Evolutionary conservation across 1,284 basidiomycete genomes (phyloP).

Genomic region (Laetiporus sulphureus): DNA sequence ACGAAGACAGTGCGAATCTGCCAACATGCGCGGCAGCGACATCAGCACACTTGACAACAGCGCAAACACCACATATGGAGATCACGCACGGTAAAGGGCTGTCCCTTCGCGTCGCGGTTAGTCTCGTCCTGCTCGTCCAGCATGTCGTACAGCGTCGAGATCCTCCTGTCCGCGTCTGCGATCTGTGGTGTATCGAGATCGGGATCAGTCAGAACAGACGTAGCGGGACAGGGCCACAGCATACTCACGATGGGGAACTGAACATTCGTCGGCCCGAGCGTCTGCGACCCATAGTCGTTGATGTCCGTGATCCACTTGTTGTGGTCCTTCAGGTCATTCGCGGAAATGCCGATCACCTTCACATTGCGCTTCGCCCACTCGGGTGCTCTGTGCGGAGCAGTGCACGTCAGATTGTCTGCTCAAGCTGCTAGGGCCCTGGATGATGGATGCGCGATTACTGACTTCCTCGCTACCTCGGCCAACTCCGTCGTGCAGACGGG

Average conservation of each 20-base stretch:
- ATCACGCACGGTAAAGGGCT: constrained; percentile 66
- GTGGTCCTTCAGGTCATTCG: constrained; percentile 87
- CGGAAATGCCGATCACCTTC: constrained; percentile 92
- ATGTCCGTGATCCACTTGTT: constrained; percentile 90
- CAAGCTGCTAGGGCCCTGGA: no score
- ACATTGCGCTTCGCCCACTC: constrained; percentile 88
- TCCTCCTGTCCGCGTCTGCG: constrained; percentile 83
- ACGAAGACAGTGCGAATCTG: constrained; percentile 96
- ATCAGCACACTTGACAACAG: no score
- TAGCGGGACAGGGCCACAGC: no score
- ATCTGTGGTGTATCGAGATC: constrained; percentile 45
- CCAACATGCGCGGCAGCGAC: no score
- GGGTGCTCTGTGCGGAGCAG: constrained; percentile 38
- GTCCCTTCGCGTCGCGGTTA: constrained; percentile 89
- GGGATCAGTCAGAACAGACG: no score
- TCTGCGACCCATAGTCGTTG: constrained; percentile 67
- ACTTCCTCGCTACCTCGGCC: constrained; percentile 83
- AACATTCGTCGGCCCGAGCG: constrained; percentile 61
- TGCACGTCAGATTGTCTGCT: neutral
- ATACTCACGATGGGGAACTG: constrained; percentile 83
- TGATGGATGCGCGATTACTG: constrained; percentile 4
- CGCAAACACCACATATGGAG: no score
- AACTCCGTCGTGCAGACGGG: constrained; percentile 96
- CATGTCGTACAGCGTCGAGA: constrained; percentile 91
- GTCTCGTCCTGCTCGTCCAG: constrained; percentile 92